Percentiles rank a stretch among this genome's conserved stretches.
Conservation (phyloP, 2,329 filamentous ascomycete species). For the Ceratocystis eucalypticola region DNA sequence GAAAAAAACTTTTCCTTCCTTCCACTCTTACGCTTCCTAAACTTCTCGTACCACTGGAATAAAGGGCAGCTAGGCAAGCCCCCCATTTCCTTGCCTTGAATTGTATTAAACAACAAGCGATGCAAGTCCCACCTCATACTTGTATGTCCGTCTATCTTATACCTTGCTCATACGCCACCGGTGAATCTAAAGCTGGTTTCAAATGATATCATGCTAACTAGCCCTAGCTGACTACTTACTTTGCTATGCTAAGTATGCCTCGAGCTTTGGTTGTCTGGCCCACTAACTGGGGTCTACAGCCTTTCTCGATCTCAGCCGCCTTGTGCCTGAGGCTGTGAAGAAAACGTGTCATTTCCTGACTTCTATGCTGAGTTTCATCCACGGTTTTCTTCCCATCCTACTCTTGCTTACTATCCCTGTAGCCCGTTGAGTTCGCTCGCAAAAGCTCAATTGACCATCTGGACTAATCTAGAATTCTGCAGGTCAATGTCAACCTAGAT, state of each 20-base stretch:
- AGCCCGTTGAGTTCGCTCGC: neutral
- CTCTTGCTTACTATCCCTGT: neutral
- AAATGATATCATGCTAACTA: too few species aligned
- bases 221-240: too few species aligned
- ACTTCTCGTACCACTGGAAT: neutral
- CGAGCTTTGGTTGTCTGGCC: too few species aligned
- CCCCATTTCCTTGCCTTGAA: neutral
- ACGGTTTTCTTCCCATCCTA: neutral
- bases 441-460: neutral
- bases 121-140: too few species aligned
- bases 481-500: slow-evolving; percentile 6
- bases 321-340: too few species aligned
- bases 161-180: too few species aligned
- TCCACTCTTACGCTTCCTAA: neutral
- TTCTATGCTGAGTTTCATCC: neutral
- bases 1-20: neutral
- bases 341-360: too few species aligned
- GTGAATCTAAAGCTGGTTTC: too few species aligned
- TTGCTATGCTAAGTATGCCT: too few species aligned
- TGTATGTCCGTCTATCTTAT: too few species aligned
- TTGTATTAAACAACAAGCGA: neutral
- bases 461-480: neutral
- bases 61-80: neutral
- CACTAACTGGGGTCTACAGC: too few species aligned
- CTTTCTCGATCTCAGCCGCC: too few species aligned